Conservation (phyloP, 1,284 basidiomycete genomes). For the Inonotus obliquus region DNA sequence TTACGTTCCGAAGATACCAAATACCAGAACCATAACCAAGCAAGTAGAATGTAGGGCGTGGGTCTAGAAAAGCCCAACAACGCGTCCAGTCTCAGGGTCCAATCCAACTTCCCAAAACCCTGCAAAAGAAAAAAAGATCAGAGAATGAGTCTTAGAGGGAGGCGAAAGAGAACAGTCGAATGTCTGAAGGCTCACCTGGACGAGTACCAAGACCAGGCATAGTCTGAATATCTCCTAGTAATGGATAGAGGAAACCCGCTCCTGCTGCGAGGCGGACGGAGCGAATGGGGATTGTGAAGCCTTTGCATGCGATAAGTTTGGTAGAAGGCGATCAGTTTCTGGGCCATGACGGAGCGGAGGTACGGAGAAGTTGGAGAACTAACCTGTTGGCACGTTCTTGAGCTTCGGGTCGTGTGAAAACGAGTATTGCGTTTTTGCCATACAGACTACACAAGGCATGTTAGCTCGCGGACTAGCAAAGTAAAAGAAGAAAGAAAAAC, state of each 20-base stretch:
- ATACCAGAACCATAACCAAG: not conserved
- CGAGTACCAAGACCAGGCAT: constrained; percentile 97
- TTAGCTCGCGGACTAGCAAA: not conserved
- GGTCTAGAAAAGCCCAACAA: constrained; percentile 69
- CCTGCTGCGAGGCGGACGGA: constrained; percentile 88
- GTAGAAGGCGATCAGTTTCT: not conserved
- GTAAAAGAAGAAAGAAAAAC: constrained; percentile 12
- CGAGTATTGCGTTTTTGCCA: constrained; percentile 98
- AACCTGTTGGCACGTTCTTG: constrained; percentile 80
- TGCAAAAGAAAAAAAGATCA: constrained; percentile 20
- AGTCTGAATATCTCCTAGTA: constrained; percentile 93
- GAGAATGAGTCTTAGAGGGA: not conserved
- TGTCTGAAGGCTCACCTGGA: constrained; percentile 53
- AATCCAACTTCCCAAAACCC: constrained; percentile 86
- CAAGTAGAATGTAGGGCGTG: not conserved
- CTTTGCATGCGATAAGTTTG: constrained; percentile 29
- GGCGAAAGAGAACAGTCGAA: not conserved
- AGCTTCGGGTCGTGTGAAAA: constrained; percentile 93
- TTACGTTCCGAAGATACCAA: no score
- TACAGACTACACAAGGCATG: constrained; percentile 62
- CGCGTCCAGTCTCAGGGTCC: constrained; percentile 67
- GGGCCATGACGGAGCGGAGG: no score
- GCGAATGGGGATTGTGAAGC: constrained; percentile 92
- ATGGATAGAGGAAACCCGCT: constrained; percentile 93
- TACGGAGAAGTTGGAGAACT: constrained; percentile 16